phyloP scores from a whole-genome alignment of 768 basidiomycete species.

The Mrakia hoshinonis region DNA sequence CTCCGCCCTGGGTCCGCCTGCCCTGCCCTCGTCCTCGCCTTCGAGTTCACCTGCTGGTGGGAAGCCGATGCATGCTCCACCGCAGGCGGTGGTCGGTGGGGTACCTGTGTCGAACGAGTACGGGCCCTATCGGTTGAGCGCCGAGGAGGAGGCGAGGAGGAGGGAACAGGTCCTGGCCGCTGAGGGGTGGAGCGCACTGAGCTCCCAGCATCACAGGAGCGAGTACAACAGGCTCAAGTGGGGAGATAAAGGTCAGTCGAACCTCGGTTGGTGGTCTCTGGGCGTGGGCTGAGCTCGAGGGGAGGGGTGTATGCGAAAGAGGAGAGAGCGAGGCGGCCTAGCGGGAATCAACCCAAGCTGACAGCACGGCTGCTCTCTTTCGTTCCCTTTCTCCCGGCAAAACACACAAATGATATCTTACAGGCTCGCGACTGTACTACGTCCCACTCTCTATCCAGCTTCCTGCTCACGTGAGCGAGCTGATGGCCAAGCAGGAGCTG shows the following conservation, averaged over 20 bases:
- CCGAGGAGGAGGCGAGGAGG: constrained; percentile 11
- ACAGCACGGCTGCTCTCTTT: background rate
- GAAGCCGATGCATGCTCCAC: background rate
- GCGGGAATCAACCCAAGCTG: too few relatives aligned
- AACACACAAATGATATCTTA: background rate
- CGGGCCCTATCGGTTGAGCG: background rate
- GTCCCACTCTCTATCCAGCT: constrained; percentile 56
- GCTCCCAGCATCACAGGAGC: constrained; percentile 66
- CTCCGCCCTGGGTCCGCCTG: background rate
- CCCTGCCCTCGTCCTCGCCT: too few relatives aligned
- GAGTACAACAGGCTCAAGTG: constrained; percentile 64
- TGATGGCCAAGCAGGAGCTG: constrained; percentile 50
- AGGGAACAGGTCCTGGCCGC: constrained; percentile 3
- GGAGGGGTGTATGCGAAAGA: background rate
- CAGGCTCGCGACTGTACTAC: constrained; percentile 56
- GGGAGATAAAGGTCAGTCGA: constrained; percentile 45
- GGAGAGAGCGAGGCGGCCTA: too few relatives aligned
- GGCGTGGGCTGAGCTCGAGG: background rate
- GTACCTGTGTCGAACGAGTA: background rate
- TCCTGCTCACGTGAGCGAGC: constrained; percentile 52
- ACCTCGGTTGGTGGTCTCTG: too few relatives aligned
- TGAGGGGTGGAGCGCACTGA: constrained; percentile 47
- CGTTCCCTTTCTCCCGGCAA: background rate
- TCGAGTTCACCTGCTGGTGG: too few relatives aligned
- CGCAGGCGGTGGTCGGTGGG: background rate